Base-by-base conservation (phyloP, 208 protist species). In the Leishmania braziliensis region DNA sequence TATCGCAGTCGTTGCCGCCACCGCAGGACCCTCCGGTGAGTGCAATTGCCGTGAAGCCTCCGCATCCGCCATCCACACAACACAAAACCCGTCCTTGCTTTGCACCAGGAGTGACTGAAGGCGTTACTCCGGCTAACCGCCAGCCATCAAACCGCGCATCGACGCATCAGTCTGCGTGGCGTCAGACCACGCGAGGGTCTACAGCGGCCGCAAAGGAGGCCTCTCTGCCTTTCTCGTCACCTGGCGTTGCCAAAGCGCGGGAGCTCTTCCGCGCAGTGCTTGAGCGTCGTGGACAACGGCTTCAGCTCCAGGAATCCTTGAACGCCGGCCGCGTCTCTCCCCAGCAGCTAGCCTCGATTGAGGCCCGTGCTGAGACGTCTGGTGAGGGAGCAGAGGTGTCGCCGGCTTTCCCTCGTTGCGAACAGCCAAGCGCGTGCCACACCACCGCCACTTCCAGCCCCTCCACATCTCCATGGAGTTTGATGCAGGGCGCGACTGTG, bases 211-310 rank as follows among this genome's bases (percentile, higher is more conserved):
- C 9, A 65, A 48, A 51, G 23, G 56, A 68, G 6, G 10, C 16
- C 0, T 16, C 36, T 10, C 29, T 20, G 33, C 33, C 60, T 33
- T 58, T 20, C 58, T 33, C 29, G 8, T 33, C 76, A 20, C 3
- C 56, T 8, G 63, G 51, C 53, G 14, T 16, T 5, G 36, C 29
- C 9, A 69, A 84, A 14, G 29, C 69, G 39, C 81, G 54, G 2
- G 76, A 80, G 46, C 43, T 77, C 0, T 75, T 20, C 62, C 75
- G 81, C 36, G 54, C 66, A 16, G 70, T 80, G 26, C 81, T 79
- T 5, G 75, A 76, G 60, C 65, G 81, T 16, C 75, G 76, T 16
- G 75, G 66, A 60, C 69, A 77, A 51, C 75, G 76, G 16, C 60
- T 80, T 29, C 81, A 71, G 69, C 48, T 39, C 5, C 48, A 60